Base-by-base conservation (phyloP, 2,329 filamentous ascomycete species). In the Gnomoniopsis sp. region DNA sequence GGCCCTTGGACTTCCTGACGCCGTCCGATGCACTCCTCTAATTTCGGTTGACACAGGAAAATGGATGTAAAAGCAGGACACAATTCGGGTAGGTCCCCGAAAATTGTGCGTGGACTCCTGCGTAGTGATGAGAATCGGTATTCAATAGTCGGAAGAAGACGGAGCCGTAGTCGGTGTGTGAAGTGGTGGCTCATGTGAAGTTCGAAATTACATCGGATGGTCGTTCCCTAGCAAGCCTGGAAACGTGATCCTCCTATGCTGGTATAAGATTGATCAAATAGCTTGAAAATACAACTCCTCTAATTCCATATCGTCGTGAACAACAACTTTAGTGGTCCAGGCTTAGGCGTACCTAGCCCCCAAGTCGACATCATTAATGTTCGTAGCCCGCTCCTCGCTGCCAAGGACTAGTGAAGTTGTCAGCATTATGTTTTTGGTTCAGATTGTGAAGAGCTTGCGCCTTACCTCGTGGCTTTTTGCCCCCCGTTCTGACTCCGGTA, bases 371-470 rank as follows among this genome's bases (percentile, higher is more conserved):
- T 62, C 61, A 56, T 68, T 63, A 69, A 57, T 68, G 63, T 68
- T 83, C 80, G 68, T 83, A 83, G 62, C 80, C 80, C 56, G 80
- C 80, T 65, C 80, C 80, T 65, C 80, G 78, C 71, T 83, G 80
- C 80, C 80, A 83, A 62, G 79, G 79, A 70, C 79, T 83, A 64
- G 21, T 50, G 46, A 33, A 23, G 41, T 7, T 49, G 64, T 72
- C 63, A 70, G 68, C 60, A 59, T 65, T 46, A 34, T 53, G 23
- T 54, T 47, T 56, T 56, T 41, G 7, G 41, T 14, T 14, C 21
- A 48, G 7, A 21, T 17, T 26, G 12, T n/a, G 7, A 36, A 19
- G 33, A 15, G 11, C 19, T 59, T 10, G 19, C 4, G 34, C n/a
- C 76, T 74, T 69, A 81, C 79, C 77, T 80, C 50, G 77, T 68